phyloP scores from a whole-genome alignment of 768 basidiomycete species.

The Boletellus sp. region DNA sequence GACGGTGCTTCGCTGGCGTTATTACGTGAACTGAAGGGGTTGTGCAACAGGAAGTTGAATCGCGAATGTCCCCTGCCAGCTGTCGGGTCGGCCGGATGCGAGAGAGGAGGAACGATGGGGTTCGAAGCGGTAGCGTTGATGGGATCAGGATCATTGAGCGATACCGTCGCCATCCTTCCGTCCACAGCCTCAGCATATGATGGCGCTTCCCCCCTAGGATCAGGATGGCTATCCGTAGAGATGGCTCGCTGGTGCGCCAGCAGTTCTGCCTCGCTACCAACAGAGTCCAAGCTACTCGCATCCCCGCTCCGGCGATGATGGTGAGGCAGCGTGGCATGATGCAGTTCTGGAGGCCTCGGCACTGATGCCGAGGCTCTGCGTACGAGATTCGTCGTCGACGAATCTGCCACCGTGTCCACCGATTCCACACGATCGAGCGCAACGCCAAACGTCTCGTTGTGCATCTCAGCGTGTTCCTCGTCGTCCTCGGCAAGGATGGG shows the following conservation, averaged over 20 bases:
- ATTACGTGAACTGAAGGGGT: conserved; percentile 35
- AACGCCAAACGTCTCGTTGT: conserved; percentile 11
- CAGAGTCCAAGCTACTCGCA: conserved; percentile 17
- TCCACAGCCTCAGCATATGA: conserved; percentile 53
- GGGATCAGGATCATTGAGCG: conserved; percentile 20
- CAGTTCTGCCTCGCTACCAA: conserved; percentile 21
- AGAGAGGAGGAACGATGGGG: not conserved
- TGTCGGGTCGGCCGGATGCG: not conserved
- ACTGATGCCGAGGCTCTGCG: conserved; percentile 3
- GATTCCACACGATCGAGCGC: conserved; percentile 23
- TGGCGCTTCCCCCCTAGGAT: conserved; percentile 61
- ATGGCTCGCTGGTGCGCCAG: conserved; percentile 15
- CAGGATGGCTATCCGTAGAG: conserved; percentile 15
- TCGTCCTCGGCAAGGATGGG: conserved; percentile 22
- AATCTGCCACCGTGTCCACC: conserved; percentile 20
- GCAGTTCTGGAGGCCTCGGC: conserved; percentile 12
- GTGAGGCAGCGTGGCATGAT: not conserved
- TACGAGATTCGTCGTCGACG: conserved; percentile 24
- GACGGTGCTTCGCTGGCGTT: conserved; percentile 12
- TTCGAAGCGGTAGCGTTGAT: not conserved
- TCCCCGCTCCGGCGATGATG: conserved; percentile 15
- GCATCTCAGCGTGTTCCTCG: conserved; percentile 17
- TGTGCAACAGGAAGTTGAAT: conserved; percentile 43
- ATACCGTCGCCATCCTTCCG: conserved; percentile 6
- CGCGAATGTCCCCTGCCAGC: conserved; percentile 35